These are phyloP conservation scores for Stagonosporopsis chrysanthemi DNA, from an alignment of 2,329 filamentous ascomycete genomes.

Conservation along the genomic window DNA sequence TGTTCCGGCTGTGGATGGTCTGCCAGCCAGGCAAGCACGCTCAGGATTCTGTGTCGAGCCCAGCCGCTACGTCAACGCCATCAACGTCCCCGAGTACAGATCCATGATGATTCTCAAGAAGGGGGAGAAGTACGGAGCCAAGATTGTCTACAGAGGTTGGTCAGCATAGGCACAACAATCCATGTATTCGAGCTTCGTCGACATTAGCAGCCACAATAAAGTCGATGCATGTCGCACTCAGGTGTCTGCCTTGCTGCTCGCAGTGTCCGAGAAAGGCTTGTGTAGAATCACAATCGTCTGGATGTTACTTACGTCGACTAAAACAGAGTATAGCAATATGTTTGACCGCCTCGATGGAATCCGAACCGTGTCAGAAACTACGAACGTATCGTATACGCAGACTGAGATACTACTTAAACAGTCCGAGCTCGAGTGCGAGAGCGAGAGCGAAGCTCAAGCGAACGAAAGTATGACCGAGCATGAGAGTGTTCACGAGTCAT, in stretches of 20 bases:
- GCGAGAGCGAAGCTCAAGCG: background rate
- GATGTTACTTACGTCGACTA: background rate
- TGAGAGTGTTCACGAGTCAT: background rate
- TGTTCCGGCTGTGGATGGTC: slow-evolving; percentile 68
- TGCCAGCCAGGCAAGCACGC: slow-evolving; percentile 70
- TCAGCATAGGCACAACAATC: slow-evolving; percentile 53
- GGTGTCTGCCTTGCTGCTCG: background rate
- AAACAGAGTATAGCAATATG: background rate
- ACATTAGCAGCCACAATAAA: background rate
- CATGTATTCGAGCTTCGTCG: background rate
- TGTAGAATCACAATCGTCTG: background rate
- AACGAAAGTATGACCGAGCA: background rate
- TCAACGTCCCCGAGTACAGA: slow-evolving; percentile 82
- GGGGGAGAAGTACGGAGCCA: slow-evolving; percentile 81
- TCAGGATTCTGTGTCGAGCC: slow-evolving; percentile 93
- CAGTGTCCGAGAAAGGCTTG: background rate
- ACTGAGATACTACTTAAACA: background rate
- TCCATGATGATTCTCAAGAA: slow-evolving; percentile 81
- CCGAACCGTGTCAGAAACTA: background rate
- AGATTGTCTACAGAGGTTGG: slow-evolving; percentile 87
- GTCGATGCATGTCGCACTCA: background rate
- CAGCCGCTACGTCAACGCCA: slow-evolving; percentile 86
- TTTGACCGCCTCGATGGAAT: background rate
- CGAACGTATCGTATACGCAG: background rate
- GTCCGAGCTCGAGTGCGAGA: background rate